Conservation (phyloP, 495 filamentous ascomycete genomes). For the Collariella sp. region DNA sequence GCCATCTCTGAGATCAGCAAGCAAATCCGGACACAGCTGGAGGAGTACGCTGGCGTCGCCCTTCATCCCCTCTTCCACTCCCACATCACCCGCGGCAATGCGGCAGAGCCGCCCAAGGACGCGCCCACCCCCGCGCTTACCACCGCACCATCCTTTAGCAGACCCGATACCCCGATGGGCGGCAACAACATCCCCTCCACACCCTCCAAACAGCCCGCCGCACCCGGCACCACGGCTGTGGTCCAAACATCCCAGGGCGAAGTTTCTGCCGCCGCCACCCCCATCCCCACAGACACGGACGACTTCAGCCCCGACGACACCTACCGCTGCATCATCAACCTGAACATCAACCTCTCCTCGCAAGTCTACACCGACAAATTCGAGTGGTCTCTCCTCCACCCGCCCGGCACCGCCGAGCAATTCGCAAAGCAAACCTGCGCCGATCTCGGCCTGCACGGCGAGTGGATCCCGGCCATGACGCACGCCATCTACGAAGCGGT, state of each 20-base stretch:
- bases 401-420: conserved; percentile 79
- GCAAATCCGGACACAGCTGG: conserved; percentile 88
- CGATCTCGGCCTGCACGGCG: conserved; percentile 77
- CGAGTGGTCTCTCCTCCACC: conserved; percentile 94
- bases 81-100: conserved; percentile 33
- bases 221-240: conserved; percentile 10
- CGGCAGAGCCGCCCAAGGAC: conserved; percentile 34
- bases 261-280: conserved; percentile 24
- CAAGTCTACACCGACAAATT: conserved; percentile 94
- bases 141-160: conserved; percentile 26
- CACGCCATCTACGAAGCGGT: conserved; percentile 97
- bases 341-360: conserved; percentile 89
- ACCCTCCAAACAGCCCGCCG: conserved; percentile 21
- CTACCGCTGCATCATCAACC: conserved; percentile 79
- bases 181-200: conserved; percentile 27
- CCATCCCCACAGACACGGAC: conserved; percentile 16
- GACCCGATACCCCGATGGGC: conserved; percentile 42
- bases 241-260: conserved; percentile 21
- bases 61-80: conserved; percentile 84
- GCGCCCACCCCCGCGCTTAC: conserved; percentile 37
- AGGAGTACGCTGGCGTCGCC: conserved; percentile 92
- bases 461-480: conserved; percentile 90
- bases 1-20: conserved; percentile 74
- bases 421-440: conserved; percentile 90
- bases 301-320: conserved; percentile 72